Base-by-base conservation (phyloP, 2,329 filamentous ascomycete genomes). In the Madurella fahalii region DNA sequence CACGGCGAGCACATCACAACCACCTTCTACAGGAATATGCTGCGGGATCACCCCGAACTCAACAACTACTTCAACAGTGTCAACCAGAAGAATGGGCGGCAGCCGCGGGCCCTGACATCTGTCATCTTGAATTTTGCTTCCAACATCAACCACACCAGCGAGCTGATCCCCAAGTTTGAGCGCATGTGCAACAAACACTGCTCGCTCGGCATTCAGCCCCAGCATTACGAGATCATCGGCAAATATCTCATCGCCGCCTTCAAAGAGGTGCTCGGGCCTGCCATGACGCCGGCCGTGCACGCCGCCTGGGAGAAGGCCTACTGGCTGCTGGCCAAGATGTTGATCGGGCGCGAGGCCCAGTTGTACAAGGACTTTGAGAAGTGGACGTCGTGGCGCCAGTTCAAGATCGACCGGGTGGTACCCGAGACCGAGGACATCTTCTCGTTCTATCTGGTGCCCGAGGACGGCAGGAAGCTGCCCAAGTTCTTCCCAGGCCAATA, bases 221-320 rank as follows among this genome's bases (percentile, higher is more conserved):
- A 87, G 40, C 83, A 90, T 58, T 91, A 90, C 69, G 75, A 78
- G 34, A 80, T 89, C 42, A 86, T 91, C 2, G 87, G 84, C 52
- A 81, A 82, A 64, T 83, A 87, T 65, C 77, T 91, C 12, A 75
- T 91, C 42, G 76, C 77, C 25, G 84, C 87, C 1, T 87, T 91
- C 71, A 77, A 75, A 20, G 75, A 82, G 42, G 81, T 90, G 0
- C 78, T 91, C 1, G 86, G 86, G 4, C 77, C 78, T 1, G 81
- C 80, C 18, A 82, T 87, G 72, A 90, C 86, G 1, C 73, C 78
- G 0, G 80, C 85, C 17, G 77, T 87, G 31, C 76, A 81, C 50
- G 76, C 81, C 12, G 87, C 87, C 9, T 91, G 87, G 87, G 78
- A 72, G 5, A 81, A 82, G 49, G 87, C 87, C 1, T 91, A 90